These are phyloP conservation scores for Blakeslea trispora DNA, from an alignment of 371 early-diverging fungal species.

Conservation along the genomic window DNA sequence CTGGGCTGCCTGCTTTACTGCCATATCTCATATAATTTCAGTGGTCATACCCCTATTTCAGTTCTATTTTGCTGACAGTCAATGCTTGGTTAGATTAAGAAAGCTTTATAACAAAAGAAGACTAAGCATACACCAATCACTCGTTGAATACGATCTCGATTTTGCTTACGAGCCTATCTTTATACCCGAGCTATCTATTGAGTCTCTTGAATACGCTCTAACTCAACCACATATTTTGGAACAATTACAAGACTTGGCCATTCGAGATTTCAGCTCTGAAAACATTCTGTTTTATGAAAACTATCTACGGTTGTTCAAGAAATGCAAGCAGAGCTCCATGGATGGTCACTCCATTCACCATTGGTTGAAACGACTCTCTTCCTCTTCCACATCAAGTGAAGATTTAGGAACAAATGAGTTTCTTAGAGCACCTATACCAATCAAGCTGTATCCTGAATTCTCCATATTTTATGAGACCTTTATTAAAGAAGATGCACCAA, in stretches of 20 bases:
- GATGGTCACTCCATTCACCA: background rate
- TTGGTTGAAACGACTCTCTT: slow-evolving; percentile 6
- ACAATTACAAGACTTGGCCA: slow-evolving; percentile 32
- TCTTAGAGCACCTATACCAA: slow-evolving; percentile 12
- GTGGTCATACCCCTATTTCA: slow-evolving; percentile 29
- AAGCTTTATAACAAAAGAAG: background rate
- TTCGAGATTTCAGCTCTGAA: slow-evolving; percentile 49
- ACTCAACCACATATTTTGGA: slow-evolving; percentile 20
- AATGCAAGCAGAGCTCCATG: background rate
- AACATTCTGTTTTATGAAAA: slow-evolving; percentile 42
- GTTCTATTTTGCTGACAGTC: slow-evolving; percentile 9
- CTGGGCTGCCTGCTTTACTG: slow-evolving; percentile 29
- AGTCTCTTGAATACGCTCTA: slow-evolving; percentile 30
- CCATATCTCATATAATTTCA: slow-evolving; percentile 24
- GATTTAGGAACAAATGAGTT: background rate
- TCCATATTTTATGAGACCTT: slow-evolving; percentile 38
- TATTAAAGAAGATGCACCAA: slow-evolving; percentile 32
- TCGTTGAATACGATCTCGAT: too few species aligned
- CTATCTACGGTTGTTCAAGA: slow-evolving; percentile 26
- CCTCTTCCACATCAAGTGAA: background rate
- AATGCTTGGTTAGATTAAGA: background rate
- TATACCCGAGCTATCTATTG: slow-evolving; percentile 20
- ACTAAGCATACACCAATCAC: background rate
- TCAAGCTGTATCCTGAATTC: slow-evolving; percentile 19
- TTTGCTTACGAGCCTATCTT: background rate